These are phyloP conservation scores for Lichtheimia ornata DNA, from an alignment of 371 early-diverging fungal species.

Conservation along the genomic window DNA sequence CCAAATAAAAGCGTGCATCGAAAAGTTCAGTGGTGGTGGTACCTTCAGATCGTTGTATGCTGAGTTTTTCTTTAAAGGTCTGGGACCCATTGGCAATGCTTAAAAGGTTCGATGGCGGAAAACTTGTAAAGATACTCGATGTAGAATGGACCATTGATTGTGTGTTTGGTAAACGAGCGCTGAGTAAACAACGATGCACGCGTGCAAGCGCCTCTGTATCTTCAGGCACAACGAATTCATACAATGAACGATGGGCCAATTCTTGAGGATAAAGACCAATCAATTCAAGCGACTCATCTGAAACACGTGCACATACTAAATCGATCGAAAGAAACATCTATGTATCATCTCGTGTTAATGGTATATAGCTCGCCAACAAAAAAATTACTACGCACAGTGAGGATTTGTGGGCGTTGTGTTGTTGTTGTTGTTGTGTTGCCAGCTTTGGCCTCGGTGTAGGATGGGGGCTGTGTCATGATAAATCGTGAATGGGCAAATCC, in stretches of 20 bases:
- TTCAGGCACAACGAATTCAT: conserved; percentile 50
- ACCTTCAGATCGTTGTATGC: conserved; percentile 6
- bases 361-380: background rate
- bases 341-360: background rate
- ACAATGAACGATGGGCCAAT: conserved; percentile 58
- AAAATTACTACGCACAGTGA: background rate
- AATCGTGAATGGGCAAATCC: conserved; percentile 13
- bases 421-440: background rate
- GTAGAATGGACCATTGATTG: background rate
- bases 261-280: conserved; percentile 65
- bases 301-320: conserved; percentile 57
- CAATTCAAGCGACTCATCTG: conserved; percentile 52
- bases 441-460: too few relatives aligned
- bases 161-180: background rate
- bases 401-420: background rate
- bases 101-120: conserved; percentile 5
- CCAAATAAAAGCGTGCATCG: conserved; percentile 46
- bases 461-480: conserved; percentile 20
- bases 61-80: conserved; percentile 15
- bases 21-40: conserved; percentile 5
- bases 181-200: conserved; percentile 40
- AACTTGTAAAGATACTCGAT: conserved; percentile 4
- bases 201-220: conserved; percentile 43
- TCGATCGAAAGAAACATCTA: conserved; percentile 53
- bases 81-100: conserved; percentile 21